phyloP scores from a whole-genome alignment of 2,329 filamentous ascomycete genomes.

The Botryotinia globosa region DNA sequence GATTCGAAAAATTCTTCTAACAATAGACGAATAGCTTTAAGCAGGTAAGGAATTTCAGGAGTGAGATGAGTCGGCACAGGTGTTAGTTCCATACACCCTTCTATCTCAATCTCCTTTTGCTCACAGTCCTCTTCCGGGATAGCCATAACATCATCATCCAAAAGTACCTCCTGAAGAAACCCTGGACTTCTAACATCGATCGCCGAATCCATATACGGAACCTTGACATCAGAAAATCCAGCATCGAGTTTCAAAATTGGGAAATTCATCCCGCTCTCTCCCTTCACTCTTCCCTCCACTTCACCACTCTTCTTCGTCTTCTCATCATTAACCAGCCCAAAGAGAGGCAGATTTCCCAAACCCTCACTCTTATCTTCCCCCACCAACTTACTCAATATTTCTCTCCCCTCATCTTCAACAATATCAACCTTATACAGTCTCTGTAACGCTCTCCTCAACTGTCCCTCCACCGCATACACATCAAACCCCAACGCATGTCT shows the following conservation, averaged over 20 bases:
- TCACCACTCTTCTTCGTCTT: not conserved
- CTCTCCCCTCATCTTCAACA: not conserved
- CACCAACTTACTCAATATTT: not conserved
- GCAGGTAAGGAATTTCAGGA: not conserved
- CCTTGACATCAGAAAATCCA: slow-evolving; percentile 1
- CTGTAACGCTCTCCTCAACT: not conserved
- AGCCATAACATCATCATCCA: slow-evolving; percentile 11
- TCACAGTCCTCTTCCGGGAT: not conserved
- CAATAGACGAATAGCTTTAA: slow-evolving; percentile 14
- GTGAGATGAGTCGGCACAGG: not conserved
- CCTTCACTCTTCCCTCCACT: not conserved
- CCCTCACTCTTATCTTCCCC: too few species aligned
- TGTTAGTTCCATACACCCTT: slow-evolving; percentile 6
- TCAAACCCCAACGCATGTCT: slow-evolving; percentile 6
- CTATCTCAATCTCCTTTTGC: not conserved
- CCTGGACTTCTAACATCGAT: not conserved
- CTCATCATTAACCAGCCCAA: not conserved
- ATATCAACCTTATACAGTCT: slow-evolving; percentile 4
- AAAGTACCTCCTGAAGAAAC: not conserved
- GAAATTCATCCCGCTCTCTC: not conserved
- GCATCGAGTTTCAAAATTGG: not conserved
- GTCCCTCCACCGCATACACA: not conserved
- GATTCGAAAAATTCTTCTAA: not conserved
- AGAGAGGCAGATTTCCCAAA: not conserved
- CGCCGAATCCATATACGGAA: slow-evolving; percentile 1